Base-by-base conservation (phyloP, 2,329 filamentous ascomycete genomes). In the Fusarium miscanthi region DNA sequence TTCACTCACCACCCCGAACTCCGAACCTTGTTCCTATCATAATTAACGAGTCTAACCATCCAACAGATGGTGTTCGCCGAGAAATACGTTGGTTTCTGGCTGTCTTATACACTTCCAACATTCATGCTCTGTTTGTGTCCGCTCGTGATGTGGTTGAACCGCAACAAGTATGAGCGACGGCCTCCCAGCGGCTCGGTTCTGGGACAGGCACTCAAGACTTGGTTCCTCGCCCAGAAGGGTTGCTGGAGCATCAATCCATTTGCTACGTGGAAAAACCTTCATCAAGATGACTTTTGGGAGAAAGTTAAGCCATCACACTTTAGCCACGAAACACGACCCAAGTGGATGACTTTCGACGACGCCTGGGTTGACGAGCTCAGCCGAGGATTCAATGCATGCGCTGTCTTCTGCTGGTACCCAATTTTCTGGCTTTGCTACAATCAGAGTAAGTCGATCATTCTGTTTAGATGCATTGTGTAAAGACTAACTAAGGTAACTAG, bases 301-400 rank as follows among this genome's bases (percentile, higher is more conserved):
- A 83, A 83, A 13, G 89, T 91, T 66, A 93, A 93, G 84, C 92
- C 92, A 2, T 92, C 88, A 72, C 82, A 83, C n/a, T 87, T 92
- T 42, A 84, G 85, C 27, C 83, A 86, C 45, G 82, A 82, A 25
- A 81, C 82, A 53, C 89, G 88, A 41, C 92, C 90, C 0, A 73
- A 75, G 2, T 94, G 91, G 91, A 94, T 94, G 91, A 92, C 88
- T 5, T 94, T 94, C 75, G 92, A 94, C 70, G 93, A 95, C 73
- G 88, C 88, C 25, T 95, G 92, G 92, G 92, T 95, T 41, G 92
- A 93, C 77, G 91, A 94, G 78, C 87, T 94, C 33, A 85, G 85
- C 46, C 90, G 92, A 81, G 92, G 92, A 13, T 86, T 93, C 71
- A 84, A 86, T 60, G 91, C 91, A 21, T 93, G 91, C 79, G 85